Conservation (phyloP, 805 yeast species). For the Wickerhamiella occidentalis region DNA sequence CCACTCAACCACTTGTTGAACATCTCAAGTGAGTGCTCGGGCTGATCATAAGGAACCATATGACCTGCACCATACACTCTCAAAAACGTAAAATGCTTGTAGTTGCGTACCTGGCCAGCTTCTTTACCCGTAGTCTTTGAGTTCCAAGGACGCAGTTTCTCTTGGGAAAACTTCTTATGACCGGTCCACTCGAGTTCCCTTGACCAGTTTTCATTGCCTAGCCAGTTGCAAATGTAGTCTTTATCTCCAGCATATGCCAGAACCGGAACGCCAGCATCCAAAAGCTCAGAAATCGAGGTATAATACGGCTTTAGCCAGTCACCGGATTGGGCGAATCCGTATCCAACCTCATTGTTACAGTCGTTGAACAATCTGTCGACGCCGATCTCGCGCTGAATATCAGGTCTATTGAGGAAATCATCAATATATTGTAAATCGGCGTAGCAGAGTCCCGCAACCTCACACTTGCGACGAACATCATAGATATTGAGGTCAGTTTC, state of each 20-base stretch:
- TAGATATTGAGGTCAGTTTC: slow-evolving; percentile 76
- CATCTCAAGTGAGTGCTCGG: slow-evolving; percentile 71
- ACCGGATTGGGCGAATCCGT: slow-evolving; percentile 57
- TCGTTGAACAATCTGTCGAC: slow-evolving; percentile 53
- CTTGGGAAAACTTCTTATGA: slow-evolving; percentile 35
- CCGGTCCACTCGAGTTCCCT: slow-evolving; percentile 56
- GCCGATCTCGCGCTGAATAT: slow-evolving; percentile 67
- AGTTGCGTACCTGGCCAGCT: slow-evolving; percentile 57
- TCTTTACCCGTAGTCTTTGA: slow-evolving; percentile 29
- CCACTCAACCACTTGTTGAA: slow-evolving; percentile 78
- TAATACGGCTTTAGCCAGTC: slow-evolving; percentile 60
- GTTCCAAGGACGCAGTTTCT: slow-evolving; percentile 23
- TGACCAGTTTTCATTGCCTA: slow-evolving; percentile 80
- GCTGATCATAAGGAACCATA: slow-evolving; percentile 89
- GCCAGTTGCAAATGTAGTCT: slow-evolving; percentile 87
- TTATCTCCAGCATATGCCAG: slow-evolving; percentile 90
- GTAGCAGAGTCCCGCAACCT: slow-evolving; percentile 45
- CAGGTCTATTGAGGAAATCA: slow-evolving; percentile 58
- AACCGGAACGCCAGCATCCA: slow-evolving; percentile 63
- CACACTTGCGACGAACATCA: slow-evolving; percentile 52
- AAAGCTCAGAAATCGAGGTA: slow-evolving; percentile 42
- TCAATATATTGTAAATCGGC: slow-evolving; percentile 58
- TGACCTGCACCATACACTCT: slow-evolving; percentile 82
- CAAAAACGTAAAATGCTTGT: slow-evolving; percentile 58
- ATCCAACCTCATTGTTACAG: slow-evolving; percentile 68